Evolutionary conservation across 176 grass and related monocot species (phyloP).

Genomic region (Pharus latifolius): DNA sequence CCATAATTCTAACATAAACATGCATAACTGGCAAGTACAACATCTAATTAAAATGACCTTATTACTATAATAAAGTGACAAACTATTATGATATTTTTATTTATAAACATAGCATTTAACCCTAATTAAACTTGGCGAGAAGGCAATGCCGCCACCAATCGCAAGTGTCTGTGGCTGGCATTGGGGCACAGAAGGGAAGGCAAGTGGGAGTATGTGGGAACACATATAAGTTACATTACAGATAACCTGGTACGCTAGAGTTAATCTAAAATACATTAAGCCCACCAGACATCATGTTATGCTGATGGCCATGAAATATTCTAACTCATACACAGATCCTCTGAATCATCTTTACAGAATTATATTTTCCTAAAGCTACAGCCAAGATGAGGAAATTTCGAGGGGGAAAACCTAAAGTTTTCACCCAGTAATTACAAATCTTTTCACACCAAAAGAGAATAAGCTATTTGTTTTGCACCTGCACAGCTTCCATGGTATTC

Average conservation of each 20-base stretch:
- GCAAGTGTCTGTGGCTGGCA: too few relatives aligned
- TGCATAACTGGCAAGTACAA: too few relatives aligned
- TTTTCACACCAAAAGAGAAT: neutral
- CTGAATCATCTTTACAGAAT: neutral
- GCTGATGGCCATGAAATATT: neutral
- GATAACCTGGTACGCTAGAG: neutral
- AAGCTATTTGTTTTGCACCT: neutral
- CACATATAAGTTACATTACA: too few relatives aligned
- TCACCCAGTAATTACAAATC: slow-evolving; percentile 11
- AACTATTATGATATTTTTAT: too few relatives aligned
- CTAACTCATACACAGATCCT: neutral
- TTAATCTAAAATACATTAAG: neutral
- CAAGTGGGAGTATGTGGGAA: too few relatives aligned
- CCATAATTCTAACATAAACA: too few relatives aligned
- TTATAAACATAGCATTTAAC: too few relatives aligned
- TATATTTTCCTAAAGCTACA: neutral
- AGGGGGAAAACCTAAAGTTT: neutral
- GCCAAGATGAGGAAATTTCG: neutral
- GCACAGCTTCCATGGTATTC: neutral
- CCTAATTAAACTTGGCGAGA: too few relatives aligned
- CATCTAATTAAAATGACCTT: too few relatives aligned
- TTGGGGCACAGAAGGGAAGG: too few relatives aligned
- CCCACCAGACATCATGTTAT: neutral
- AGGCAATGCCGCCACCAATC: too few relatives aligned
- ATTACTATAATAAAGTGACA: too few relatives aligned